Conservation (phyloP, 2,329 filamentous ascomycete species). For the Aspergillus quadricinctus region DNA sequence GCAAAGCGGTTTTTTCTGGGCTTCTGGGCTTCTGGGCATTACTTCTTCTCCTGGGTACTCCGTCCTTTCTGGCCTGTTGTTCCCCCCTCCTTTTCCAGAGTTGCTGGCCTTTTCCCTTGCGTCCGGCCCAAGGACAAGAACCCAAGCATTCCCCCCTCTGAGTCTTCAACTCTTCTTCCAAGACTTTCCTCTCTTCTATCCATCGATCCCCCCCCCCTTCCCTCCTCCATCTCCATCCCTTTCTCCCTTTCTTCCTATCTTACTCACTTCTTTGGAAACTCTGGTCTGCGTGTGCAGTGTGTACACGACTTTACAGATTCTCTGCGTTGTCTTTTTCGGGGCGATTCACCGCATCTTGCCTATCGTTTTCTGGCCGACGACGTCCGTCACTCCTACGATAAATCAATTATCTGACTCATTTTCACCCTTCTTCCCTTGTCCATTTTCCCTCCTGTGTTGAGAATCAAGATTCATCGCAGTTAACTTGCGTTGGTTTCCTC, state of each 20-base stretch:
- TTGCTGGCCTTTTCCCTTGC: not conserved
- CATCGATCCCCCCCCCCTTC: constrained; percentile 7
- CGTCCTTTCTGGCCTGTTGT: not conserved
- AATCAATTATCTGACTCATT: not conserved
- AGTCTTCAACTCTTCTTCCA: constrained; percentile 6
- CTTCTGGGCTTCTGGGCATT: constrained; percentile 25
- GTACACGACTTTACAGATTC: not conserved
- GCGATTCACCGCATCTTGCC: constrained; percentile 6
- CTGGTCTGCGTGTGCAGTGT: not conserved
- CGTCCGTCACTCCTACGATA: not conserved
- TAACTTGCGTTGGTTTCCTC: constrained; percentile 9
- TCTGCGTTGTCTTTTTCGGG: not conserved
- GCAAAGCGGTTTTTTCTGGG: constrained; percentile 32
- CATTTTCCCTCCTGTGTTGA: not conserved
- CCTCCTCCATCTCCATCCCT: constrained; percentile 4
- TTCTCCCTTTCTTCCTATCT: constrained; percentile 3
- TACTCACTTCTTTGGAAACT: not conserved
- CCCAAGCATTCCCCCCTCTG: constrained; percentile 15
- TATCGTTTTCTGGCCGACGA: not conserved
- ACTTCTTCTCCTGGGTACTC: constrained; percentile 7
- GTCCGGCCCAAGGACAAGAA: constrained; percentile 11
- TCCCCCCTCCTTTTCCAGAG: not conserved
- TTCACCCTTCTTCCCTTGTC: not conserved
- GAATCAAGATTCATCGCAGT: not conserved
- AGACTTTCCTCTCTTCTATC: constrained; percentile 9